Percentiles rank a stretch among this genome's conserved stretches.
phyloP scores from a whole-genome alignment of 371 early-diverging fungal species.

The Rhizopus sp. region DNA sequence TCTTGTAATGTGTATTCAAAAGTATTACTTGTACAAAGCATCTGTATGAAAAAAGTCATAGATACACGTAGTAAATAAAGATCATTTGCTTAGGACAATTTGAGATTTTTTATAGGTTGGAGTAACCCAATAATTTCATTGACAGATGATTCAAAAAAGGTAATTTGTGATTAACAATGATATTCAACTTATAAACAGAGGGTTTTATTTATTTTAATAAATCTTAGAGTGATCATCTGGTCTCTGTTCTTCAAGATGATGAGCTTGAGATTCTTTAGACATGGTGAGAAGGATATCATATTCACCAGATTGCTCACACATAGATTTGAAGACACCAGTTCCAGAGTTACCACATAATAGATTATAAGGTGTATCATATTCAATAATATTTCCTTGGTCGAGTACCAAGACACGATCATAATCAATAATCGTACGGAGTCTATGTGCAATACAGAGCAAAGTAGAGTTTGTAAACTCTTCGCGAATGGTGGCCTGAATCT shows the following conservation, averaged over 20 bases:
- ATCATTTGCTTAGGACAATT: too few species aligned
- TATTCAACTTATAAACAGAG: too few species aligned
- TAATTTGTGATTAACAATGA: too few species aligned
- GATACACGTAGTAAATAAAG: too few species aligned
- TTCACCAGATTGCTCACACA: constrained; percentile 76
- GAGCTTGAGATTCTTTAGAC: constrained; percentile 21
- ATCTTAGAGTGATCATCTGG: constrained; percentile 1
- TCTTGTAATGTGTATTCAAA: too few species aligned
- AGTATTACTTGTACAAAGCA: too few species aligned
- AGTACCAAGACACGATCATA: constrained; percentile 86
- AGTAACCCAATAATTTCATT: too few species aligned
- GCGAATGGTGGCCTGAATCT: constrained; percentile 83
- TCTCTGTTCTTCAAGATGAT: not conserved
- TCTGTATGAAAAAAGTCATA: too few species aligned
- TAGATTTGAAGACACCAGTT: constrained; percentile 57
- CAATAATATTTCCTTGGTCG: constrained; percentile 78
- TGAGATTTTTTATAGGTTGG: too few species aligned
- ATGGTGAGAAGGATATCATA: constrained; percentile 38
- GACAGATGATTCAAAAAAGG: too few species aligned
- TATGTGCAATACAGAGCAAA: constrained; percentile 78
- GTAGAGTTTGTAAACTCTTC: constrained; percentile 66
- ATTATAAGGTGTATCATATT: constrained; percentile 71
- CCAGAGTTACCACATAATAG: constrained; percentile 48
- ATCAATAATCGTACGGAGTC: constrained; percentile 86
- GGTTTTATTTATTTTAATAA: not conserved